Base-by-base conservation (phyloP, 2,329 filamentous ascomycete genomes). In the Pseudogymnoascus sp. region DNA sequence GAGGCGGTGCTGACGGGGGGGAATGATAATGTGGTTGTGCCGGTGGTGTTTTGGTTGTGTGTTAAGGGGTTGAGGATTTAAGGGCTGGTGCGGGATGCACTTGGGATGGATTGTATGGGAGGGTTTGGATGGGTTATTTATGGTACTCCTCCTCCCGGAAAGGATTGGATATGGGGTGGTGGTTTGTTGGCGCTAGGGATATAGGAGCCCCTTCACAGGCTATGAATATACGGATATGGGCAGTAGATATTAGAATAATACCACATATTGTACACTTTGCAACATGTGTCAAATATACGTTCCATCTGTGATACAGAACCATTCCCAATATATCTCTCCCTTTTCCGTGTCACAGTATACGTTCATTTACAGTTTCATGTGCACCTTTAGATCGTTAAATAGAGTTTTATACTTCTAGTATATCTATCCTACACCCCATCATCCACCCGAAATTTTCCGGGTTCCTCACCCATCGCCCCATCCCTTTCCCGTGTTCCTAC, bases 21-120 rank as follows among this genome's bases (percentile, higher is more conserved):
- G 31, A 99, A 99, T 76, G 95, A 99, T 80, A 99, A 99, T 79
- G 95, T 99, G 17, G 88, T 97, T 67, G 93, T 97, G 67, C 95
- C 95, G 3, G 86, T 99, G 64, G 87, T 96, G 61, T 77, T 99
- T 65, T 99, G 95, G 95, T 83, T 93, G 65, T 87, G 96, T 71
- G 92, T 96, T 40, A 89, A 93, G 76, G 91, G 90, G n/a, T 68
- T 74, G 69, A 50, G 23, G 38, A 62, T 57, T 33, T 57, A 57
- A 6, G n/a, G 50, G 13, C 10, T 57, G 23, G 23, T 53, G 44
- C 23, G 28, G 23, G 44, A 50, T 53, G 44, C 23, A 28, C 44
- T 11, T n/a, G 19, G 42, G 42, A 13, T 11, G 11, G 33, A 17
- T 5, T 44, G 15, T 3, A 31, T 26, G 15, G n/a, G 50, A 17